A percentile compares a stretch with the other conserved stretches of the same genome.
These are phyloP conservation scores for Chalaropsis thielavioides DNA, from an alignment of 2,329 filamentous ascomycete species.

Conservation along the genomic window DNA sequence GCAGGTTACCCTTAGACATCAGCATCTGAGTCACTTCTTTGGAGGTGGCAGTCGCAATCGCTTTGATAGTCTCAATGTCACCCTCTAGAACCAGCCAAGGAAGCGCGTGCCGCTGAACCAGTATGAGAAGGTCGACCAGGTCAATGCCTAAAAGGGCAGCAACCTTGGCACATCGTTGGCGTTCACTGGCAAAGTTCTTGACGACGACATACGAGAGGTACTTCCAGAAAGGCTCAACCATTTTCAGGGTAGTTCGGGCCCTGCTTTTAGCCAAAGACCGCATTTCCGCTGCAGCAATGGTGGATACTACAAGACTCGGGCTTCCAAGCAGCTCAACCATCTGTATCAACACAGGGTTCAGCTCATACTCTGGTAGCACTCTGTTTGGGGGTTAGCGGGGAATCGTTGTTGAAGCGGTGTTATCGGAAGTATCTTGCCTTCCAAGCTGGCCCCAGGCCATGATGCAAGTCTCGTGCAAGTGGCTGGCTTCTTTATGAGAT, in stretches of 20 bases:
- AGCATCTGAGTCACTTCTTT: conserved; percentile 45
- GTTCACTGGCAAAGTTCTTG: conserved; percentile 63
- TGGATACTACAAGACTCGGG: conserved; percentile 62
- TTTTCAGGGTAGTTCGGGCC: conserved; percentile 44
- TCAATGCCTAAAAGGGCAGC: conserved; percentile 68
- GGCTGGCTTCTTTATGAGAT: conserved; percentile 51
- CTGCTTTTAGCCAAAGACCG: conserved; percentile 55
- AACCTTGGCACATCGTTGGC: conserved; percentile 68
- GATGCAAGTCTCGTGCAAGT: conserved; percentile 70
- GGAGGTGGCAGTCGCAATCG: conserved; percentile 64
- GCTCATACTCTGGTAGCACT: conserved; percentile 62
- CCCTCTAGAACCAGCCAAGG: conserved; percentile 74
- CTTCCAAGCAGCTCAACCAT: conserved; percentile 80
- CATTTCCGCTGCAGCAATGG: conserved; percentile 71
- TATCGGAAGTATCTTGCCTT: conserved; percentile 31
- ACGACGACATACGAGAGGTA: conserved; percentile 69
- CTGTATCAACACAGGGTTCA: conserved; percentile 72
- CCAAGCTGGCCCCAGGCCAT: conserved; percentile 78
- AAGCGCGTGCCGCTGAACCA: conserved; percentile 67
- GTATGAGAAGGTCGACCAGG: conserved; percentile 56
- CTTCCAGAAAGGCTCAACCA: conserved; percentile 82
- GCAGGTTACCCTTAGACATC: conserved; percentile 42
- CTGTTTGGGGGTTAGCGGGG: conserved; percentile 26
- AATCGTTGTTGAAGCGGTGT: conserved; percentile 6
- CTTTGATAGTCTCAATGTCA: conserved; percentile 62